Percentiles rank a stretch among this genome's conserved stretches.
These are phyloP conservation scores for Kluyveromyces siamensis DNA, from an alignment of 805 yeast species.

Conservation along the genomic window DNA sequence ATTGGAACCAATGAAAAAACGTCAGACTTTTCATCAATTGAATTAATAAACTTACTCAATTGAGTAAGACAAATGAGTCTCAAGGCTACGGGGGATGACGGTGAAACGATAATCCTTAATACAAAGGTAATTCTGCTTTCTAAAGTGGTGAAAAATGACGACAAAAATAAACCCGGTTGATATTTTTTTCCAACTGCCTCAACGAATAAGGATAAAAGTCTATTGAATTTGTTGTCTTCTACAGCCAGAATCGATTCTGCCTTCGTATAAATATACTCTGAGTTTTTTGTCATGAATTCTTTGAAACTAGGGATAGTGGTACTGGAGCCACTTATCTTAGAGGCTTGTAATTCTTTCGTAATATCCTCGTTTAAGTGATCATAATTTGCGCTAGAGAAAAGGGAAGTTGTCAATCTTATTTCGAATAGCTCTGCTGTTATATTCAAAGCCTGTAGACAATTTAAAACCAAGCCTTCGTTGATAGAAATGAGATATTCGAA, in stretches of 20 bases:
- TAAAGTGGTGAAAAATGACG: conserved; percentile 30
- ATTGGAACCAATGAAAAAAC: conserved; percentile 52
- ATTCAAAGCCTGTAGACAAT: conserved; percentile 29
- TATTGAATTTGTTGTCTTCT: conserved; percentile 32
- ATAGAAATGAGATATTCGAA: conserved; percentile 32
- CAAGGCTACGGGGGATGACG: conserved; percentile 48
- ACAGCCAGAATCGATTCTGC: conserved; percentile 27
- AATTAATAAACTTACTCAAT: conserved; percentile 28
- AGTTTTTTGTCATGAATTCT: conserved; percentile 24
- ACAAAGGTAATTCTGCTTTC: conserved; percentile 49
- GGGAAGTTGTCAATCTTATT: conserved; percentile 59
- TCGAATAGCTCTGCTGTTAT: conserved; percentile 42
- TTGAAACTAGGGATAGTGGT: conserved; percentile 20
- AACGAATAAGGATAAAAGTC: conserved; percentile 35
- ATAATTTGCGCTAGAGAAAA: conserved; percentile 25
- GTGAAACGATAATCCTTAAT: conserved; percentile 46
- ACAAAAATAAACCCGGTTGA: conserved; percentile 26
- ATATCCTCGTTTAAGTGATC: conserved; percentile 23
- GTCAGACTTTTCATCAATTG: conserved; percentile 31
- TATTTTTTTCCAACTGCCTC: conserved; percentile 34
- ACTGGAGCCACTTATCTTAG: conserved; percentile 19
- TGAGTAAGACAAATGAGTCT: conserved; percentile 41
- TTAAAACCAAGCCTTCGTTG: conserved; percentile 33
- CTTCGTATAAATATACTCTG: conserved; percentile 20
- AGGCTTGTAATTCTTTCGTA: conserved; percentile 21